Evolutionary conservation across 2,329 filamentous ascomycete species (phyloP), one percentile per base, ranked within the genome.

Genomic region (Neofusicoccum kwambonambiense): DNA sequence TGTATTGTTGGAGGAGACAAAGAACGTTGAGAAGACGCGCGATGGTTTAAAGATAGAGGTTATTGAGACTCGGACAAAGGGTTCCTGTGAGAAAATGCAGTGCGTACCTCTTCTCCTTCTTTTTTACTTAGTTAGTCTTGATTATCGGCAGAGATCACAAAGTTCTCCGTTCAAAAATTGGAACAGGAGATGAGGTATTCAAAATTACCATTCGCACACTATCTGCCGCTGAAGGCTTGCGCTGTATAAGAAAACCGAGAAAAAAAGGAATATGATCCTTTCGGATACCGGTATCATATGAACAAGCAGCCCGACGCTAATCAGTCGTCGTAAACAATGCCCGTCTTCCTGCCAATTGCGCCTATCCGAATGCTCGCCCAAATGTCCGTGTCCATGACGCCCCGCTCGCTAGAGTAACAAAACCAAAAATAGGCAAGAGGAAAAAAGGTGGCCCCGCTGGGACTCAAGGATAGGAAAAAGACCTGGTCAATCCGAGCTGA

Each of bases 221-320:
- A 58, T n/a, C n/a, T 37, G 42, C 56, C 56, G 27, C 2, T 37
- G 5, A 15, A 35, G 42, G 13, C 56, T 47, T 47, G 56, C 56
- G 27, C 17, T 60, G 31, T 60, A 7, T 34, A 22, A 37, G 9
- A 19, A 12, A 47, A 47, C 41, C 27, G 27, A 37, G 17, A 35
- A 60, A 58, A 58, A n/a, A 60, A 60, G 31, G 31, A 60, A 44
- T 45, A n/a, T 31, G 44, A 60, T 47, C 56, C 56, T 60, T 35
- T 60, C 56, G 56, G 56, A 60, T 47, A 35, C 42, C 56, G 56
- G 56, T 60, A 60, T 60, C 56, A 60, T 45, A 58, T 34, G 34
- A 47, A 35, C 27, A 35, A 15, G 8, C 7, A 45, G 42, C 5
- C 44, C 27, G 56, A 60, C 56, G 44, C 27, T 39, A n/a, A 15